Conservation (phyloP, 2,329 filamentous ascomycete species). For the Stenocarpella maydis region DNA sequence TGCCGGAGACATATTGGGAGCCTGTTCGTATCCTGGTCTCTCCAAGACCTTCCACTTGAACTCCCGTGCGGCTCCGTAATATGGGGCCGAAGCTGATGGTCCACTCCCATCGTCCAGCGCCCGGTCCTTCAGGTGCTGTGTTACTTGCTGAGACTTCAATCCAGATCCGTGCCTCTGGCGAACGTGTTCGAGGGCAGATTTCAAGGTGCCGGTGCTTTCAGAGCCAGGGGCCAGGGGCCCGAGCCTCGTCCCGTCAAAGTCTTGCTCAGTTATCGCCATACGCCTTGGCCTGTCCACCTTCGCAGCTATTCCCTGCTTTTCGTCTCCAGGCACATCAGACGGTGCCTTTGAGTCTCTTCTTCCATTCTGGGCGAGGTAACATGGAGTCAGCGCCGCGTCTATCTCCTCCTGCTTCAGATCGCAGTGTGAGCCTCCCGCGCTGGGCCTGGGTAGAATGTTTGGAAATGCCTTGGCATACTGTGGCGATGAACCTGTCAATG, state of each 20-base stretch:
- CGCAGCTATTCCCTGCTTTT: not conserved
- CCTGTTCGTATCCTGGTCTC: not conserved
- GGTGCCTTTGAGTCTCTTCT: not conserved
- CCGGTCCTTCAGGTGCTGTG: not conserved
- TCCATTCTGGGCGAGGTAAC: not conserved
- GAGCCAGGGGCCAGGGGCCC: not conserved
- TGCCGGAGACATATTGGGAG: no score
- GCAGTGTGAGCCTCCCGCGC: not conserved
- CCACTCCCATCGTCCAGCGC: not conserved
- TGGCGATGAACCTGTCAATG: not conserved
- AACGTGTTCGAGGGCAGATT: not conserved
- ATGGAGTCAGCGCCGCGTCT: not conserved
- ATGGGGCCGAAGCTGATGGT: not conserved
- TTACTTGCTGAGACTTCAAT: not conserved
- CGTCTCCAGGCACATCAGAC: not conserved
- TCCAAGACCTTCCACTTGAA: slow-evolving; percentile 9
- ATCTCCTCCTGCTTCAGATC: not conserved
- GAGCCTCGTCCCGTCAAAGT: not conserved
- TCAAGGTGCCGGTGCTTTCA: not conserved
- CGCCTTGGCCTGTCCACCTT: not conserved
- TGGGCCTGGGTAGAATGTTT: not conserved
- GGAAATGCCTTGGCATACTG: not conserved
- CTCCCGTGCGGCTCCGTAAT: not conserved
- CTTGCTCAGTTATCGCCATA: slow-evolving; percentile 3
- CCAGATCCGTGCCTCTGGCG: not conserved